Base-by-base conservation (phyloP, 352 stramenopile species). In the Phytophthora megakarya region DNA sequence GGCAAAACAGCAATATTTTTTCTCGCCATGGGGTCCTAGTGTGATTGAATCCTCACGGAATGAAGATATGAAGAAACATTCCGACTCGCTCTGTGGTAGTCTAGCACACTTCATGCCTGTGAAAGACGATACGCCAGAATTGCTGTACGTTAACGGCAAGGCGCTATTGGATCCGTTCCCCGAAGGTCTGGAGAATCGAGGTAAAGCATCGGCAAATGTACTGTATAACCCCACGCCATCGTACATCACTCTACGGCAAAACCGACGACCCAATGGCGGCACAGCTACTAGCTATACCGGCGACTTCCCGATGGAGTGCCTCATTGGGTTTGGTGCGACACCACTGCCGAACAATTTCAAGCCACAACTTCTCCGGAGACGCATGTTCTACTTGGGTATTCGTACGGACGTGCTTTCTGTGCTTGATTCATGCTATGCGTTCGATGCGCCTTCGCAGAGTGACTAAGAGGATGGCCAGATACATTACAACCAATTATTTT, bases 41-140 rank as follows among this genome's bases (percentile, higher is more conserved):
- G 73, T 75, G 2, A 72, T 88, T 11, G 69, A 75, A 21, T 84
- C 76, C 1, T 61, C 68, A 0, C 35, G 76, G 18, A 86, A 87
- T 53, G 23, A 78, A 28, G 82, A 91, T 50, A 72, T 81, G 42
- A 59, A 61, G 22, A 65, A 70, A 8, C 76, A 89, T 55, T 72
- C 72, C 12, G 64, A 78, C 38, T 87, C 76, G 12, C 46, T 89
- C 0, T 89, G 79, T 19, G 81, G 78, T 1, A 86, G 72, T 50
- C 70, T 89, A 25, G 78, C 76, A 11, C 80, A 88, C 35, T 89
- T 80, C 44, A 60, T 80, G 38, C 78, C 80, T 0, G 56, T 68
- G 2, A 60, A 79, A 3, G 61, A 83, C 30, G 28, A 59, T 3
- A 55, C 19, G 12, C 65, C 75, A 0, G 73, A 83, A 85, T 50